phyloP scores from a whole-genome alignment of 768 basidiomycete genomes.

The Phaffia tasmanica region DNA sequence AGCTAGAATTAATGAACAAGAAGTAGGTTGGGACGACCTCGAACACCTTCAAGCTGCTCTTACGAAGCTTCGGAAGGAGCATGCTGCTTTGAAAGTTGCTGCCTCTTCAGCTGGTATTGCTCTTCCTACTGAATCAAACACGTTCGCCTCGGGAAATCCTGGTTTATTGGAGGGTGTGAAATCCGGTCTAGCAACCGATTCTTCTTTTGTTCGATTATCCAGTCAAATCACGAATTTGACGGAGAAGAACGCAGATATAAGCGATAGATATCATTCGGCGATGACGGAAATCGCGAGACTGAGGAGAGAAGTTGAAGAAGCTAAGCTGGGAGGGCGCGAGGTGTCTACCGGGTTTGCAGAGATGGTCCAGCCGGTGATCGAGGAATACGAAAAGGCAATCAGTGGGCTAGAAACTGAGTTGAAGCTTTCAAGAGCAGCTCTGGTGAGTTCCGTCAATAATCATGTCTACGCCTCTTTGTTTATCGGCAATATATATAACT shows the following conservation, averaged over 20 bases:
- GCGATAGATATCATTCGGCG: conserved; percentile 6
- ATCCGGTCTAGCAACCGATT: too few species aligned
- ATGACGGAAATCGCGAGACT: conserved; percentile 20
- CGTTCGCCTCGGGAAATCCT: conserved; percentile 28
- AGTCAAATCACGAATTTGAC: conserved; percentile 13
- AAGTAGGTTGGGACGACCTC: conserved; percentile 97
- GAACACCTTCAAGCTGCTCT: conserved; percentile 86
- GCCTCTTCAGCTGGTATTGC: conserved; percentile 35
- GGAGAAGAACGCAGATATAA: conserved; percentile 14
- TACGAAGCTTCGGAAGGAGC: conserved; percentile 69
- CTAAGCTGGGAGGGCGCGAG: conserved; percentile 1
- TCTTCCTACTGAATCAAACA: conserved; percentile 22
- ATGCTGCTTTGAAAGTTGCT: conserved; percentile 67
- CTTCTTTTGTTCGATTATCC: neutral
- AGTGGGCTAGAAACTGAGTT: conserved; percentile 87
- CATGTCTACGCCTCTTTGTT: neutral
- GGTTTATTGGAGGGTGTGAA: too few species aligned
- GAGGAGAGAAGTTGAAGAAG: conserved; percentile 19
- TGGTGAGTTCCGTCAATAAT: conserved; percentile 36
- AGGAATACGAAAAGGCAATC: conserved; percentile 97
- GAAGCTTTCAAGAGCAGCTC: conserved; percentile 69
- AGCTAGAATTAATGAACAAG: conserved; percentile 80
- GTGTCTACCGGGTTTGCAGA: conserved; percentile 34
- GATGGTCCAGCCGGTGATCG: conserved; percentile 84
- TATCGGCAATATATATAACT: neutral